Evolutionary conservation across 1,284 basidiomycete genomes (phyloP).

Genomic region (Meira miltonrushii): DNA sequence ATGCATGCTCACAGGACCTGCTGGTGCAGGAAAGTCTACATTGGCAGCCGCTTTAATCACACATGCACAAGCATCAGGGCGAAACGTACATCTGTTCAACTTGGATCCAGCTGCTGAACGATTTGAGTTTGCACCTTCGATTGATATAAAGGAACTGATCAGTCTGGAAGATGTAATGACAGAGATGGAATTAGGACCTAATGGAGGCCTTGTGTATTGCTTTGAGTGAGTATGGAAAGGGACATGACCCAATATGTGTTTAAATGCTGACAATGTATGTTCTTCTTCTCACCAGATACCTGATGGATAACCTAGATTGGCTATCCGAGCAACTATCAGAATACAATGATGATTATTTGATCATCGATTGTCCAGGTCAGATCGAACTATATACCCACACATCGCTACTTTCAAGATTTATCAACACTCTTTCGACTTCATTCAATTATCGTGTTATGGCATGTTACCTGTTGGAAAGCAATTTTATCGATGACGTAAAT

Average conservation of each 20-base stretch:
- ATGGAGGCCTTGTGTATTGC: constrained; percentile 94
- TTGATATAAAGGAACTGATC: constrained; percentile 92
- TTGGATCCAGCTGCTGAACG: constrained; percentile 92
- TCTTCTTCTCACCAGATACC: constrained; percentile 63
- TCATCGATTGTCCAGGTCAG: constrained; percentile 97
- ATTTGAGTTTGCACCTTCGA: constrained; percentile 85
- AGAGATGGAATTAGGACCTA: constrained; percentile 91
- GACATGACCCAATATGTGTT: too few relatives aligned
- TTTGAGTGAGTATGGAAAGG: constrained; percentile 66
- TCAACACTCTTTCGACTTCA: constrained; percentile 58
- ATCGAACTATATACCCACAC: constrained; percentile 99
- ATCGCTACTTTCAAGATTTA: constrained; percentile 84
- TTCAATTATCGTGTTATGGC: constrained; percentile 50
- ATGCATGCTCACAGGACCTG: constrained; percentile 64
- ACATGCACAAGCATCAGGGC: constrained; percentile 76
- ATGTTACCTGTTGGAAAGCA: constrained; percentile 85
- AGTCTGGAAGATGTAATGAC: constrained; percentile 93
- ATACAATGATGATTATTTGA: constrained; percentile 93
- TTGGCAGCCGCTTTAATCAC: constrained; percentile 85
- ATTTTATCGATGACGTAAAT: constrained; percentile 70
- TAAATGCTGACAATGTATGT: not conserved
- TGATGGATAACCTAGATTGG: constrained; percentile 97
- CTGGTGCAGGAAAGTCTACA: constrained; percentile 92
- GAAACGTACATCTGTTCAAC: constrained; percentile 89
- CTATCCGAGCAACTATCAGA: constrained; percentile 92